Base-by-base conservation (phyloP, 257 asterid genomes). In the Capsicum chinense region DNA sequence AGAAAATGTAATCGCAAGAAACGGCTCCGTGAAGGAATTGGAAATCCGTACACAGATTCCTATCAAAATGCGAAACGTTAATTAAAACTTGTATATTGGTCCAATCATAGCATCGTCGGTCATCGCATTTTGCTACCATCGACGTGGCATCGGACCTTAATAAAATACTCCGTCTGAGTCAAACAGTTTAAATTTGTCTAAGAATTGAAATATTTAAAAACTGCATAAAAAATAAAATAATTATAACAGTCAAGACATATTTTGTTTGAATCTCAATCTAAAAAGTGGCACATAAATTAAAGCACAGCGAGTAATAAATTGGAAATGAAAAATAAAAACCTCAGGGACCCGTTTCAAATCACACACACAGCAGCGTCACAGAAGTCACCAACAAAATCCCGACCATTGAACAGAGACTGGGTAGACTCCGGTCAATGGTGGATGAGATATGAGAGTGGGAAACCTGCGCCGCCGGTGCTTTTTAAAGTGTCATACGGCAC, bases 401-500 rank as follows among this genome's bases (percentile, higher is more conserved):
- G 93, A 82, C 92, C 94, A 87, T 17, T 5, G 83, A 48, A 79
- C 87, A 79, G 74, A 17, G 16, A 52, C 84, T 5, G 85, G 90
- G 86, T 79, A 79, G 74, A 56, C 44, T 19, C 12, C 35, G 88
- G 5, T 63, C 3, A 82, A 9, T 69, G 92, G 93, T 56, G 93
- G 93, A 91, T 87, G 91, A 92, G 87, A 88, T 3, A 17, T 69
- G 37, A 60, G 74, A 81, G 81, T 83, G 79, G 56, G 33, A 26
- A 50, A 1, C 35, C 84, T 14, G 64, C 8, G 0, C 80, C 50
- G 82, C 85, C 81, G 89, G 87, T 88, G 90, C 88, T 85, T 81
- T 92, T 89, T 81, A 76, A 74, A 89, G 93, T 88, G 94, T 93
- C 97, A 90, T 91, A 93, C 97, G 95, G 92, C 97, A 93, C 97